Percentiles rank a stretch among this genome's conserved stretches.
Evolutionary conservation across 495 filamentous ascomycete species (phyloP).

Genomic region (Trichoderma parareesei): DNA sequence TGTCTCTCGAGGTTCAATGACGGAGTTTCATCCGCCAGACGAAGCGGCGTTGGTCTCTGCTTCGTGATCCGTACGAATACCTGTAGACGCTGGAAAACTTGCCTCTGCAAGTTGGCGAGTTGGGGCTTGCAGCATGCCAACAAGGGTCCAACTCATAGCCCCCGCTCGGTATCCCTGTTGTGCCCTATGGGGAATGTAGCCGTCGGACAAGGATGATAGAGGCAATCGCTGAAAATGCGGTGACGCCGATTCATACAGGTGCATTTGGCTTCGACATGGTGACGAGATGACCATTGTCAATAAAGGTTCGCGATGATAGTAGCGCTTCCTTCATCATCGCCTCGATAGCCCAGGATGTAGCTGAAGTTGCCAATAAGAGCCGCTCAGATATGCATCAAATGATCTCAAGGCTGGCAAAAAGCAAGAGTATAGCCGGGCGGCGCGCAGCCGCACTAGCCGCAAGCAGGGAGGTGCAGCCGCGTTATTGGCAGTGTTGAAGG

Average conservation of each 20-base stretch:
- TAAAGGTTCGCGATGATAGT: no score
- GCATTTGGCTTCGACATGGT: neutral
- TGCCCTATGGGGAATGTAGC: neutral
- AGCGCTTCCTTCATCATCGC: no score
- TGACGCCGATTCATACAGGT: slow-evolving; percentile 1
- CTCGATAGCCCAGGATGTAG: no score
- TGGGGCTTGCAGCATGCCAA: slow-evolving; percentile 2
- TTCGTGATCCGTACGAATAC: neutral
- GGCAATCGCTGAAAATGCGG: slow-evolving; percentile 6
- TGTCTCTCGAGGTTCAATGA: no score
- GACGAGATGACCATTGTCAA: no score
- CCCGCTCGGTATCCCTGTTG: neutral
- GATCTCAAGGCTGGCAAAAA: neutral
- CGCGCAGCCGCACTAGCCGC: neutral
- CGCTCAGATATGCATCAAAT: neutral
- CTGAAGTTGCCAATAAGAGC: neutral
- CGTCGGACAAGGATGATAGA: neutral
- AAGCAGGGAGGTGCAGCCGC: neutral
- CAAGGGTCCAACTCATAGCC: slow-evolving; percentile 3
- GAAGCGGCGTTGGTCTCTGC: neutral
- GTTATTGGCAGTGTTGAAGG: neutral
- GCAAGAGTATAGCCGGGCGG: neutral
- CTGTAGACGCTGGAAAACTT: neutral
- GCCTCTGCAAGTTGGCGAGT: neutral
- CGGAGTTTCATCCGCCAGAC: no score